Conservation (phyloP, 2,329 filamentous ascomycete genomes). For the Fusarium nanum region DNA sequence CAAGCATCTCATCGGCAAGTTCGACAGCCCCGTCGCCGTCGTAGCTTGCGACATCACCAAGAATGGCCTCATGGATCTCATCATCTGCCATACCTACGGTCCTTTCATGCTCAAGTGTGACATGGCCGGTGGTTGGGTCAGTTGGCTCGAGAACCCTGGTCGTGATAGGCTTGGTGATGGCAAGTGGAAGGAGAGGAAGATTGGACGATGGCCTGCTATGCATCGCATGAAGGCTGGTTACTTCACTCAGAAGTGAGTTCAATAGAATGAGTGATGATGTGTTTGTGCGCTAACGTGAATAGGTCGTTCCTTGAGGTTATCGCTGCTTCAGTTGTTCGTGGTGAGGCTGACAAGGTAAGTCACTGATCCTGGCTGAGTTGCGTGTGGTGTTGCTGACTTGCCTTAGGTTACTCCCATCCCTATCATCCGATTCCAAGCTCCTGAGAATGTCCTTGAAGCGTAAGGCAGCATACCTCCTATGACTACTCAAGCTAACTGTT, state of each 20-base stretch:
- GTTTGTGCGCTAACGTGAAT: neutral
- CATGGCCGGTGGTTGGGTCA: conserved; percentile 1
- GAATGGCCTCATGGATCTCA: neutral
- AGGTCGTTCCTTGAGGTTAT: conserved; percentile 1
- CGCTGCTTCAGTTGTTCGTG: neutral
- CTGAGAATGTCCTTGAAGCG: neutral
- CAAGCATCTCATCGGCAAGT: neutral
- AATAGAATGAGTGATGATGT: no score
- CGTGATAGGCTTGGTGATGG: neutral
- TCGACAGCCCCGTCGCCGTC: neutral
- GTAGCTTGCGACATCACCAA: neutral
- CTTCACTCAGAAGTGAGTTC: neutral
- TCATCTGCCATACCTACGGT: neutral
- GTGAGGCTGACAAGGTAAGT: neutral
- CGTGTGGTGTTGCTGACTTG: neutral
- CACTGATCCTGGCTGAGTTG: accelerated
- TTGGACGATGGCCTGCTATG: conserved; percentile 4
- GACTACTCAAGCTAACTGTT: neutral
- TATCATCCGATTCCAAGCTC: neutral
- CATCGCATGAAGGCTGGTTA: conserved; percentile 1
- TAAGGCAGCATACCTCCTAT: accelerated
- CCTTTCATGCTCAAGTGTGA: conserved; percentile 3
- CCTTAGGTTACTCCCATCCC: neutral
- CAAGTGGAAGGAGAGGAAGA: neutral
- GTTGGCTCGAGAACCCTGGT: neutral